Evolutionary conservation across 495 filamentous ascomycete species (phyloP).

Genomic region (Glarea lozoyensis): DNA sequence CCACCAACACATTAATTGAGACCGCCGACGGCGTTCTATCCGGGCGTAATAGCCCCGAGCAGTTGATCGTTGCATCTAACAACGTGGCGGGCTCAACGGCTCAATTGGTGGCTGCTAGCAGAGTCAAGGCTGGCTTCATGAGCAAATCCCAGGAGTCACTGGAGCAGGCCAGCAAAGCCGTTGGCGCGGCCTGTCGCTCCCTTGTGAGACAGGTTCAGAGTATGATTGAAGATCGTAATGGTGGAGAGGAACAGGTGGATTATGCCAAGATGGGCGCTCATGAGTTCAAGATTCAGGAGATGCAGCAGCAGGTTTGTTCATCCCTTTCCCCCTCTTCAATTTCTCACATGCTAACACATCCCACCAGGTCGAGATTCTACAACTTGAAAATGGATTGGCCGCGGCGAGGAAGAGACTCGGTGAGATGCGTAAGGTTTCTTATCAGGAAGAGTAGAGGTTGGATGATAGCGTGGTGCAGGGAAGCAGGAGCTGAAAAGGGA

Average conservation of each 20-base stretch:
- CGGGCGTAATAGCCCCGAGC: slow-evolving; percentile 84
- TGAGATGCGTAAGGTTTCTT: slow-evolving; percentile 98
- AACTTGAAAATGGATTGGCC: slow-evolving; percentile 83
- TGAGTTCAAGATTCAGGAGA: slow-evolving; percentile 97
- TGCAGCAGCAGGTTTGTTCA: slow-evolving; percentile 93
- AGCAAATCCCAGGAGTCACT: slow-evolving; percentile 88
- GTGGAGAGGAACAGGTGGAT: slow-evolving; percentile 79
- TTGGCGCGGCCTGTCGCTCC: slow-evolving; percentile 76
- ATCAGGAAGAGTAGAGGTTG: slow-evolving; percentile 40
- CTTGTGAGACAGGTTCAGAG: slow-evolving; percentile 89
- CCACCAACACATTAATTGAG: slow-evolving; percentile 93
- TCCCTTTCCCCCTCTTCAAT: not conserved
- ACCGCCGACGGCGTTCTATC: slow-evolving; percentile 94
- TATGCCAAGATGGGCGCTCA: slow-evolving; percentile 79
- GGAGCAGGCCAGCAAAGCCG: slow-evolving; percentile 86
- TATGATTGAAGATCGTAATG: slow-evolving; percentile 80
- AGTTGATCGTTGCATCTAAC: slow-evolving; percentile 95
- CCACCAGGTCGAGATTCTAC: slow-evolving; percentile 84
- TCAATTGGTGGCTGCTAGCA: slow-evolving; percentile 88
- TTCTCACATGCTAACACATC: slow-evolving; percentile 11
- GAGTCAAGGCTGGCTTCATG: slow-evolving; percentile 97
- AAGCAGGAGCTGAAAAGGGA: too few relatives aligned
- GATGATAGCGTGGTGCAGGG: too few relatives aligned
- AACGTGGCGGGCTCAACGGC: slow-evolving; percentile 93
- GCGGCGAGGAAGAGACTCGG: slow-evolving; percentile 76